phyloP scores from a whole-genome alignment of 257 asterid species.

The Hygrophila difformis region DNA sequence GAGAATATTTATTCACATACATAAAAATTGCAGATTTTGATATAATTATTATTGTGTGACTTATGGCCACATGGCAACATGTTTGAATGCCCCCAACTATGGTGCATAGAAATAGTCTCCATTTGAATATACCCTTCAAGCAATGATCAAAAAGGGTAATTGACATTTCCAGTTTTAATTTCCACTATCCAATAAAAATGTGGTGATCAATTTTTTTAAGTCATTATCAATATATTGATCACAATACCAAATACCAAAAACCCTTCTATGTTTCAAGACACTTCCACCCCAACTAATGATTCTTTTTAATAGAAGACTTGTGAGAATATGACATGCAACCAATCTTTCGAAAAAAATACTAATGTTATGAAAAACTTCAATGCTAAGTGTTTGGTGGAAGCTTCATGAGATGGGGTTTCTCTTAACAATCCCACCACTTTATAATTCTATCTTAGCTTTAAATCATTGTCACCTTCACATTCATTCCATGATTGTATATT shows the following conservation, averaged over 20 bases:
- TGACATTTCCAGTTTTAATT: not conserved
- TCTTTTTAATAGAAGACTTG: no score
- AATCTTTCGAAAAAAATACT: not conserved
- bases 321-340: not conserved
- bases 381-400: not conserved
- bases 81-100: no score
- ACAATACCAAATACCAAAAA: no score
- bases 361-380: not conserved
- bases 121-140: conserved; percentile 9
- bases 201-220: conserved; percentile 8
- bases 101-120: not conserved
- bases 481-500: no score
- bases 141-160: not conserved
- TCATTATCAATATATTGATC: conserved; percentile 4
- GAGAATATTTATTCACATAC: no score
- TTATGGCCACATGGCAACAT: no score
- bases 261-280: not conserved
- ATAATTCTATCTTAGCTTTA: no score
- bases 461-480: not conserved
- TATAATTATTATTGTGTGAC: no score
- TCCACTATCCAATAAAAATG: no score
- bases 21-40: no score
- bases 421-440: not conserved
- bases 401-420: not conserved
- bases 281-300: not conserved